Conservation (phyloP, 441 rosid genomes). For the Lepidium campestre region DNA sequence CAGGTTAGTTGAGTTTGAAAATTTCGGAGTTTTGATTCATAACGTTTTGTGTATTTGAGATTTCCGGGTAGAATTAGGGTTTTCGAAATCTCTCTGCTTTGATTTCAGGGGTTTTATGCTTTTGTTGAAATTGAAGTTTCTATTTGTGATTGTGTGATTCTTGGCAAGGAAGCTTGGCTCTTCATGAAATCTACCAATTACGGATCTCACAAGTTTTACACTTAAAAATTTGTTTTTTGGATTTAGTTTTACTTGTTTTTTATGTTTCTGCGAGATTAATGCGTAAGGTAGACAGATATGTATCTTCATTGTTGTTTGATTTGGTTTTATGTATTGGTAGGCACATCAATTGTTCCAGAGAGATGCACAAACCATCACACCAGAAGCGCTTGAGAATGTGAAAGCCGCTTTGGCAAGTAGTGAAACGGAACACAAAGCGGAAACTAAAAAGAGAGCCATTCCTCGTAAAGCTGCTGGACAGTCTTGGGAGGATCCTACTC, state of each 20-base stretch:
- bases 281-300: background rate
- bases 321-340: conserved; percentile 32
- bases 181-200: background rate
- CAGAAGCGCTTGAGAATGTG: conserved; percentile 89
- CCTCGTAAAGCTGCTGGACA: conserved; percentile 98
- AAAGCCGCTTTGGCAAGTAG: conserved; percentile 94
- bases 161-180: background rate
- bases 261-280: background rate
- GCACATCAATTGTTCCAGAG: conserved; percentile 89
- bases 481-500: conserved; percentile 93
- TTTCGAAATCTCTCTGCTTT: background rate
- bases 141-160: background rate
- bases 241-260: background rate
- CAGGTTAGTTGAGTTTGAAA: conserved; percentile 39
- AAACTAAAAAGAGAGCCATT: conserved; percentile 78
- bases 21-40: background rate
- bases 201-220: background rate
- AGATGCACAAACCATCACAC: conserved; percentile 89
- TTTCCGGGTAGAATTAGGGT: conserved; percentile 16
- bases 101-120: background rate
- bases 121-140: background rate
- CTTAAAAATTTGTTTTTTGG: conserved; percentile 1
- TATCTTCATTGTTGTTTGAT: background rate
- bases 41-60: background rate
- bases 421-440: conserved; percentile 85